A percentile compares a stretch with the other conserved stretches of the same genome.
Evolutionary conservation across 1,139 yeast genomes (phyloP).

Genomic region (Debaryomyces robertsiae): DNA sequence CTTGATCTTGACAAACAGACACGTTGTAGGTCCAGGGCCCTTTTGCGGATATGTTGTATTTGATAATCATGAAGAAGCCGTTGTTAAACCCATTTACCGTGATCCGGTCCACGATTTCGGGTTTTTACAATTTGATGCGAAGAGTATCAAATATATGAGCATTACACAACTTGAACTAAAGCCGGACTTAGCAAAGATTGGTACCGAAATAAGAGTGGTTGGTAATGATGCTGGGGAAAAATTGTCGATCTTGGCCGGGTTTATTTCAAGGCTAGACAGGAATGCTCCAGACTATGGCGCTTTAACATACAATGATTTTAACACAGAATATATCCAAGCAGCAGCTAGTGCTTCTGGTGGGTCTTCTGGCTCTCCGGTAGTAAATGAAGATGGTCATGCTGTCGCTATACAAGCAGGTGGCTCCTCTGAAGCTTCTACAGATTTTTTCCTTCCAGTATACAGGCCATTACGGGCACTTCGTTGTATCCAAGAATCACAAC

Average conservation of each 20-base stretch:
- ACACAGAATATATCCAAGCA: conserved; percentile 94
- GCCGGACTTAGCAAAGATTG: conserved; percentile 85
- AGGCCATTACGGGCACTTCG: conserved; percentile 79
- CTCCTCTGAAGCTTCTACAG: conserved; percentile 86
- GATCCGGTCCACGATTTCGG: conserved; percentile 91
- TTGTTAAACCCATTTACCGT: conserved; percentile 77
- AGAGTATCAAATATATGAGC: conserved; percentile 69
- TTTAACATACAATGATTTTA: conserved; percentile 89
- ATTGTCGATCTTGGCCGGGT: conserved; percentile 83
- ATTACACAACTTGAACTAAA: conserved; percentile 65
- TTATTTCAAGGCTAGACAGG: conserved; percentile 86
- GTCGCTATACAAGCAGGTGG: conserved; percentile 97
- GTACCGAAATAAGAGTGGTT: conserved; percentile 89
- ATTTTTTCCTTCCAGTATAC: conserved; percentile 84
- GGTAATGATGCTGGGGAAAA: conserved; percentile 98
- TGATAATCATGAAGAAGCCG: conserved; percentile 93
- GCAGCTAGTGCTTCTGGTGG: conserved; percentile 97
- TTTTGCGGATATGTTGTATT: conserved; percentile 88
- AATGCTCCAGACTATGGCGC: conserved; percentile 95
- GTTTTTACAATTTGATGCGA: conserved; percentile 74
- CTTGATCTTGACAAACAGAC: conserved; percentile 85
- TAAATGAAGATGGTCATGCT: conserved; percentile 81
- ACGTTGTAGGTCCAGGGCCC: conserved; percentile 95
- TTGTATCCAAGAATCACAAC: conserved; percentile 61
- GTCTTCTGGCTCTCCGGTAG: conserved; percentile 94